Base-by-base conservation (phyloP, 2,329 filamentous ascomycete genomes). In the Arthrocladium fulminans region DNA sequence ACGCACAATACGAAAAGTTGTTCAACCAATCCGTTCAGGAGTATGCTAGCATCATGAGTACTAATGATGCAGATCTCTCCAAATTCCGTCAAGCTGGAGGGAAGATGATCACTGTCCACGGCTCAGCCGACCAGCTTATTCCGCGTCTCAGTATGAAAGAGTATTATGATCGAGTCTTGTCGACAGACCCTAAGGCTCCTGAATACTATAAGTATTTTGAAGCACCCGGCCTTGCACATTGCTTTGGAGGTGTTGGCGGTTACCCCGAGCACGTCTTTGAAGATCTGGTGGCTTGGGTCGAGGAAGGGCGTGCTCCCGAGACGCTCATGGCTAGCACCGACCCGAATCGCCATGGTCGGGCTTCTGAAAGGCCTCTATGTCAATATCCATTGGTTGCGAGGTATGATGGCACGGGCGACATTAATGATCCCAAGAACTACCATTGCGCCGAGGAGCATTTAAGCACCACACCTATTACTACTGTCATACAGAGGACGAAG, bases 51-150 rank as follows among this genome's bases (percentile, higher is more conserved):
- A 62, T 67, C 23, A 66, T 70, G 7, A 63, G 60, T 3, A 66
- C 66, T 0, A 48, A 57, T 15, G 60, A 68, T 40, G 61, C 67
- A 1, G 62, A 70, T 50, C 58, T 72, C 0, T 59, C 59, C 0
- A 52, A 47, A 0, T 72, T 71, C 54, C 59, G 60, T 22, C 40
- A 57, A 1, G 47, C 54, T 0, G 68, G 68, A 0, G 69, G 67
- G 0, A 72, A 71, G 51, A 62, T 73, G 58, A 61, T 73, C 13
- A 64, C 60, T 0, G 71, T 63, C 60, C 5, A 80, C 61, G 76
- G 75, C 45, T 74, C 79, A 60, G 72, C 70, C 1, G 77, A 80
- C 59, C 60, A 67, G 10, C 70, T 67, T 6, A 64, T 80, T 51
- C 75, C 75, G 1, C 59, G 75, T 1, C 73, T 66, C 4, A 75